Evolutionary conservation across 371 early-diverging fungal genomes (phyloP), one percentile per base, ranked within the genome.

Genomic region (Mucor irregularis): DNA sequence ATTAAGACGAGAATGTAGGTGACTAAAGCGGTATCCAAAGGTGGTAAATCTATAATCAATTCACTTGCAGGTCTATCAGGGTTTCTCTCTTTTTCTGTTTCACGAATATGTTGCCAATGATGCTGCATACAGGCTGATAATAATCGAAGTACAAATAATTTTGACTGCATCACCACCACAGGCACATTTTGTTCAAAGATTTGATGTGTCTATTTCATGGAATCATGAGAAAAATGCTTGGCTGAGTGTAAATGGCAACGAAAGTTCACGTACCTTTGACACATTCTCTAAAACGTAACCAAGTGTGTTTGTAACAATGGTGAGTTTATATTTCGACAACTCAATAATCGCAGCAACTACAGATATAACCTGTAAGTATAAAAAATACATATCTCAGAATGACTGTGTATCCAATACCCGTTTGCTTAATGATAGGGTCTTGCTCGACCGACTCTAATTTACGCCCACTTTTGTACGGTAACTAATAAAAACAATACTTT

Each of bases 111-210:
- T 19, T 65, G 61, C 89, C 90, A 89, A 56, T 86, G 83, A 48
- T 83, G 84, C 45, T 84, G 84, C 80, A 89, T 78, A 69, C 91
- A 92, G 45, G 86, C 84, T 10, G 85, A 86, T 39, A 91, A 58
- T 46, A 92, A 64, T 42, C 85, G 80, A 50, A 92, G 78, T 13
- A 90, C 74, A 71, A 88, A 90, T 9, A 89, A 68, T 61, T 92
- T 90, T 13, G 89, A 87, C 60, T 89, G 88, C 61, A 90, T 75
- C 31, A 83, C 72, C 37, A 88, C 86, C n/a, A 73, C 64, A 16
- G 85, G 84, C 8, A 83, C 74, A 56, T 64, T 67, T 45, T 83
- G 79, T 52, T 85, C 86, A 68, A 61, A 28, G 35, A 73, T 71
- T 58, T 54, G 61, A 56, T 59, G 58, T n/a, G 56, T 53, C 63